A percentile compares a stretch with the other conserved stretches of the same genome.
Evolutionary conservation across 2,329 filamentous ascomycete species (phyloP).

Genomic region (Dactylonectria macrodidyma): DNA sequence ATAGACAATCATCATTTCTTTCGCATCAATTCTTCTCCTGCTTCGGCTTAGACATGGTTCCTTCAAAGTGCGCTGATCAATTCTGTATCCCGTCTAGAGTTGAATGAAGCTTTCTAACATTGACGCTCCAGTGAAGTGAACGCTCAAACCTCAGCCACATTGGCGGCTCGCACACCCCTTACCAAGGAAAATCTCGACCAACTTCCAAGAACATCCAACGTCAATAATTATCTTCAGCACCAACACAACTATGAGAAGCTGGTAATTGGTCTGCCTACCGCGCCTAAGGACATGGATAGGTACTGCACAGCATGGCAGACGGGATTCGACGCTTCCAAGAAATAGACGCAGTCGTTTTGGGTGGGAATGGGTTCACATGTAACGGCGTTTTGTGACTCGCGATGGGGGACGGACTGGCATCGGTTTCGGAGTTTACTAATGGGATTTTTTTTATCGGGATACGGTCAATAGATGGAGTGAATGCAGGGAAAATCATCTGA

Average conservation of each 20-base stretch:
- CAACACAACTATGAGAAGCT: conserved; percentile 7
- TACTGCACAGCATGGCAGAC: conserved; percentile 20
- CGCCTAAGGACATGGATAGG: background rate
- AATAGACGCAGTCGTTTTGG: conserved; percentile 8
- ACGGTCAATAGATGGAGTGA: background rate
- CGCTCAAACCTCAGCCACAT: background rate
- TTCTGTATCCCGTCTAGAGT: background rate
- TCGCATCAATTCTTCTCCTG: background rate
- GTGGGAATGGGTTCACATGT: background rate
- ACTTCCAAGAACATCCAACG: background rate
- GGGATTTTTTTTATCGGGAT: background rate
- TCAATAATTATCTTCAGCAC: conserved; percentile 4
- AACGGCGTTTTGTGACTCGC: background rate
- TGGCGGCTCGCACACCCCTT: background rate
- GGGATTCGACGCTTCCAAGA: background rate
- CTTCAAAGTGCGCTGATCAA: background rate
- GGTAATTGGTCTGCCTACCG: background rate
- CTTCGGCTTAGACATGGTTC: background rate
- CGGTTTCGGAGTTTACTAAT: background rate
- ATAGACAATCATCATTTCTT: background rate
- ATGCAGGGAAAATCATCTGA: too few species aligned
- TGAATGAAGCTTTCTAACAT: background rate
- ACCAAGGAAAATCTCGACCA: background rate
- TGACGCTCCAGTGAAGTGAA: background rate
- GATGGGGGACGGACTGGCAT: background rate